Base-by-base conservation (phyloP, 1,284 basidiomycete genomes). In the Cutaneotrichosporon sp. region DNA sequence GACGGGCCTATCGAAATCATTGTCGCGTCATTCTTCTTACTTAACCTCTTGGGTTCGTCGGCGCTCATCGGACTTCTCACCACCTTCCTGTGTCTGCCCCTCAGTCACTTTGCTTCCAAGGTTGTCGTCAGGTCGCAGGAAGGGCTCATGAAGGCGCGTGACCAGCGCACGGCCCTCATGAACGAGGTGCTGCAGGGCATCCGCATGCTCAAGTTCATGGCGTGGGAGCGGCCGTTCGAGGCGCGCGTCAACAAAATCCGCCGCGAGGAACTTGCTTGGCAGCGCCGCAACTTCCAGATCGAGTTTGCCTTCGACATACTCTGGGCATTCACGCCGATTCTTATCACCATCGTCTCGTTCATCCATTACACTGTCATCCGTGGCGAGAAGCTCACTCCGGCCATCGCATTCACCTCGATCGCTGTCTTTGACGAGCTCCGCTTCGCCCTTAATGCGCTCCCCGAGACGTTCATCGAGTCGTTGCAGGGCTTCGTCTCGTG, bases 121-220 rank as follows among this genome's bases (percentile, higher is more conserved):
- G 82, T 93, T 22, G 90, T 96, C 47, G 89, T 96, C 14, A 82
- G 84, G 56, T 87, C 86, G 0, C 92, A 97, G 75, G 92, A 96
- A 66, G 91, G 89, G 71, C 83, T 97, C 26, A 95, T 95, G 91
- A 93, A 92, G 80, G 86, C 90, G 40, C 86, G 93, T 22, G 94
- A 97, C 72, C 90, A 93, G 79, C 86, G 94, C 56, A 91, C 94
- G 21, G 84, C 89, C 1, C 81, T 96, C 55, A 97, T 96, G 92
- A 96, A 96, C 72, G 93, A 96, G 86, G 87, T 94, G 61, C 82
- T 97, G 8, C 90, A 90, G 57, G 91, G 87, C 4, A 92, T 97
- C 67, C 85, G 92, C n/a, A 95, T 96, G 91, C 86, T 96, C 72
- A 96, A 97, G 84, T 94, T 94, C 79, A 94, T 95, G 91, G 91